phyloP scores from a whole-genome alignment of 163 green algal genomes.

The Scenedesmus sp. region DNA sequence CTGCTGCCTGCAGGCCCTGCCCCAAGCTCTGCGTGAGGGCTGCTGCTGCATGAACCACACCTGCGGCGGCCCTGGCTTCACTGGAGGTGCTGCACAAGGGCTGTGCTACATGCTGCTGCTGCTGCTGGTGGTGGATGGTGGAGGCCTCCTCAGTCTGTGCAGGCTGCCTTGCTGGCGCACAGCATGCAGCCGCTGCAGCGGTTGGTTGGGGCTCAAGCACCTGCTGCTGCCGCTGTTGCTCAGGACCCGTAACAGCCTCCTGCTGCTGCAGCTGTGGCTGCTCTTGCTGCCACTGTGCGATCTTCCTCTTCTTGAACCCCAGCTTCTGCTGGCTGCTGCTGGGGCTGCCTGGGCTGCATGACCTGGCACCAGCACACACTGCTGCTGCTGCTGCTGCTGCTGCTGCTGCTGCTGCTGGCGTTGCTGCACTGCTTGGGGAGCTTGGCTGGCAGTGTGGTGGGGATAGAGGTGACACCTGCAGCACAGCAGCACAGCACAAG shows the following conservation, averaged over 20 bases:
- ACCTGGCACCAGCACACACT: background rate
- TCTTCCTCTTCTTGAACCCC: conserved; percentile 32
- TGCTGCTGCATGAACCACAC: background rate
- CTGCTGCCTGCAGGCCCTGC: background rate
- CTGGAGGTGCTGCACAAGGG: background rate
- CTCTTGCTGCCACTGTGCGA: conserved; percentile 37
- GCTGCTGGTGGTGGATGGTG: background rate
- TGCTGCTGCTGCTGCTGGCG: background rate
- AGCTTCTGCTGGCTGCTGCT: conserved; percentile 1
- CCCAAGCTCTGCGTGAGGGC: background rate
- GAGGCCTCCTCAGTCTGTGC: background rate
- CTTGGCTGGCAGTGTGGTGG: background rate
- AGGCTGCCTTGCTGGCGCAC: background rate
- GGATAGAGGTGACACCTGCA: background rate
- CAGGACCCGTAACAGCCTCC: background rate
- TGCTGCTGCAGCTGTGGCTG: conserved; percentile 6
- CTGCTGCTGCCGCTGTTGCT: background rate
- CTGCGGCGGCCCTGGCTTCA: background rate
- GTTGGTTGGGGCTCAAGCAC: background rate
- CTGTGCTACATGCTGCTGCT: background rate
- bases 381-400: conserved; percentile 12
- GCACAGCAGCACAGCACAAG: background rate
- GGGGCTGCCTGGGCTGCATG: background rate
- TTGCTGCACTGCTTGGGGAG: background rate
- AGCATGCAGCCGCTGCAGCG: background rate